A percentile compares a stretch with the other conserved stretches of the same genome.
Evolutionary conservation across 1,139 yeast species (phyloP).

Genomic region (Suhomyces bribrorum): DNA sequence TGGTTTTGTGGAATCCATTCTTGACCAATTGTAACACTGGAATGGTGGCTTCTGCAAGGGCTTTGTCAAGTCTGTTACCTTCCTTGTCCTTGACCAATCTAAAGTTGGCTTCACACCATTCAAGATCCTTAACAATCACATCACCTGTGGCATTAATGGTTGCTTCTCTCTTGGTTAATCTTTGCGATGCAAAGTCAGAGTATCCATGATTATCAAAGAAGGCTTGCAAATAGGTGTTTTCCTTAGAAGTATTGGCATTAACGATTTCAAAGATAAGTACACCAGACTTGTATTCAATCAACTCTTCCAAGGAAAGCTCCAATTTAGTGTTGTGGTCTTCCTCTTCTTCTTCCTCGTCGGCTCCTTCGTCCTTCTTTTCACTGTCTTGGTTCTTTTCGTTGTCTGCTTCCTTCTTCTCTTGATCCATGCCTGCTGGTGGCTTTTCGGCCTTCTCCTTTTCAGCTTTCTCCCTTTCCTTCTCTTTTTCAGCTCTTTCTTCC

Average conservation of each 20-base stretch:
- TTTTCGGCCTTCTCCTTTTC: conserved; percentile 18
- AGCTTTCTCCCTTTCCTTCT: conserved; percentile 26
- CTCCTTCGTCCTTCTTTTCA: conserved; percentile 25
- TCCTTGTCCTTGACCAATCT: conserved; percentile 58
- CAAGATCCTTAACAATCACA: conserved; percentile 70
- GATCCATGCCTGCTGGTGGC: conserved; percentile 16
- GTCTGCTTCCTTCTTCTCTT: conserved; percentile 29
- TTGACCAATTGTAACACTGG: conserved; percentile 70
- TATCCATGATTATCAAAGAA: conserved; percentile 75
- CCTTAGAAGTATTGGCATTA: conserved; percentile 55
- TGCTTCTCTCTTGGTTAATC: conserved; percentile 41
- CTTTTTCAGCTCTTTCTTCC: conserved; percentile 34
- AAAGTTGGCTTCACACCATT: conserved; percentile 66
- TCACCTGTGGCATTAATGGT: conserved; percentile 70
- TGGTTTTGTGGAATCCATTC: conserved; percentile 63
- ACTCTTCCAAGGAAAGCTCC: conserved; percentile 63
- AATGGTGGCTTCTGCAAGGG: conserved; percentile 62
- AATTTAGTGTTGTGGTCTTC: conserved; percentile 39
- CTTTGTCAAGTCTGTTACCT: conserved; percentile 56
- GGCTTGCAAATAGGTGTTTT: conserved; percentile 64
- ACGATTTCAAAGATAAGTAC: conserved; percentile 67
- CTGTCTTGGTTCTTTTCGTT: conserved; percentile 25
- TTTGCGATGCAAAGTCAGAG: conserved; percentile 57
- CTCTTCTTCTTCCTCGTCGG: conserved; percentile 36
- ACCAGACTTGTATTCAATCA: conserved; percentile 69